Base-by-base conservation (phyloP, 1,139 yeast genomes). In the Saccharomyces hybrid region DNA sequence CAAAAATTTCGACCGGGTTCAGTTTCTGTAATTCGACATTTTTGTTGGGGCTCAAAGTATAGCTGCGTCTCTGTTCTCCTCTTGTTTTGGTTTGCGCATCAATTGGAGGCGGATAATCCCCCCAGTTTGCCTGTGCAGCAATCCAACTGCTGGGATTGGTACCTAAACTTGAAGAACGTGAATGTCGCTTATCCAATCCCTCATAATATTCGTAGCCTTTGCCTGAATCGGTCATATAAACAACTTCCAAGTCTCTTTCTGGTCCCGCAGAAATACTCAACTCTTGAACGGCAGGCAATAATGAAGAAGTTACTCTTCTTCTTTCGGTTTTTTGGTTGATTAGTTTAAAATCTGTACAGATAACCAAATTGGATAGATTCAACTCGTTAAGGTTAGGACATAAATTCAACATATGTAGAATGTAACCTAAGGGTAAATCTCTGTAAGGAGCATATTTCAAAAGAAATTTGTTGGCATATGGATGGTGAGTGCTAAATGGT, bases 341-440 rank as follows among this genome's bases (percentile, higher is more conserved):
- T 23, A 85, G 73, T 59, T 78, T 78, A 62, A 82, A 85, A 69
- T 86, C 95, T 23, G 74, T 70, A 14, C 84, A 81, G 14, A 85
- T 67, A 1, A 82, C 76, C 23, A 86, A 61, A 51, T 77, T 77
- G 13, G 80, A 82, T 23, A 86, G 66, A 60, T 84, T 75, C 23
- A 86, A 62, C 7, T 70, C 64, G 8, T 64, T 69, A 47, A 86
- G 63, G 59, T 84, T 82, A 6, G 82, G 82, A 63, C 95, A 86
- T 41, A 79, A 69, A 44, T 76, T 76, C 46, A 86, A 65, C 49
- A 86, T 64, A 66, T 84, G 89, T 31, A 86, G 65, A 6, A 86
- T 63, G 61, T 81, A 80, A 0, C 93, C 95, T 50, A 83, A 72
- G 0, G 95, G 95, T 4, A 86, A 63, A 68, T 86, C 95, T 61